Evolutionary conservation across 768 basidiomycete species (phyloP), one percentile per base, ranked within the genome.

Genomic region (Boletus barrowsii): DNA sequence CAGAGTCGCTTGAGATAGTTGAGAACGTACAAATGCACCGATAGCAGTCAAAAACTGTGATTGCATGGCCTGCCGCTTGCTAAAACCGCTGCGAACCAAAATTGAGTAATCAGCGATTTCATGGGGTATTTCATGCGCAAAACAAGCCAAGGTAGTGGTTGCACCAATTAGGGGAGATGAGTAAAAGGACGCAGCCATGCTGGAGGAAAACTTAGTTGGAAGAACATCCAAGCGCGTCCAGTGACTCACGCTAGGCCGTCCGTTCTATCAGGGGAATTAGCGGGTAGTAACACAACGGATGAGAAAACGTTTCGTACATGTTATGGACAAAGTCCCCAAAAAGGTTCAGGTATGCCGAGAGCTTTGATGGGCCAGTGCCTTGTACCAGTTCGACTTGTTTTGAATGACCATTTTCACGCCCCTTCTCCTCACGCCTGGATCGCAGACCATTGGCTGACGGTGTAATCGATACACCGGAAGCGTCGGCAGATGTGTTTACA

Each of bases 31-130:
- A 72, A 96, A 95, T 44, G 93, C 93, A 43, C 93, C 93, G 50
- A 94, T 78, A 26, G 93, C 93, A 33, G 93, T 96, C 53, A 94
- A 66, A 72, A 94, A 95, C 66, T 96, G 93, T 32, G 88, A 90
- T 63, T 88, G 87, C 93, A 96, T 94, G 3, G 93, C 93, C 68
- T 95, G 91, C 61, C 74, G 77, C 72, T 96, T 96, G 26, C 87
- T 90, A 68, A 95, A 94, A 4, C 93, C 93, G 62, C 89, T 91
- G 40, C 89, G 85, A 45, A 94, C 83, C 35, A 94, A 76, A 60
- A 95, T 94, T n/a, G 90, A 93, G 66, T 94, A 95, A 68, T 95
- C 93, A n/a, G 93, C 93, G 57, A 96, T 95, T 77, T 96, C 92
- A 65, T 96, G 93, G 17, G 93, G 93, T 49, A 96, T 95, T 72